Base-by-base conservation (phyloP, 805 yeast genomes). In the Starmerella cellae region DNA sequence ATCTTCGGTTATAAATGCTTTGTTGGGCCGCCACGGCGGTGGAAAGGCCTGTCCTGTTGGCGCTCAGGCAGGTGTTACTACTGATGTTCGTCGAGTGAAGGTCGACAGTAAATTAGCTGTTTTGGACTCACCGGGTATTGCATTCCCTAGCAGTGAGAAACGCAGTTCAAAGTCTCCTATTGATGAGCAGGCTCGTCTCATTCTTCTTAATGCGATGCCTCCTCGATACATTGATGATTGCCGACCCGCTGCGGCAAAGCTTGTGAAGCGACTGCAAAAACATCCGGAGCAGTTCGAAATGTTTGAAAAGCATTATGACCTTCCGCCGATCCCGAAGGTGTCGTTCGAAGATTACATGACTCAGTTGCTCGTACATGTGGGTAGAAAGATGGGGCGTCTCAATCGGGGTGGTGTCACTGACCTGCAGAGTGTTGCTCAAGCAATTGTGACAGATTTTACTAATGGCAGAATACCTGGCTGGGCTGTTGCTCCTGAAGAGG, bases 1-100 rank as follows among this genome's bases (percentile, higher is more conserved):
- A 61, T 85, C 95, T 2, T 83, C 95, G 17, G 80, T 91, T 44
- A 91, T 88, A 58, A 88, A 88, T 62, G 80, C 96, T 2, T 68
- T 88, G 51, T 55, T 64, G 32, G 71, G 82, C 41, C 77, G 91
- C 62, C 93, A 82, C 60, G 51, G 58, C 46, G 51, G 57, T 45
- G 37, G 70, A 43, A 75, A 73, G 54, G 88, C 87, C 11, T 91
- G 97, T 60, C 96, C 98, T 14, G 93, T 82, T 26, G 98, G 98
- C 39, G 93, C 93, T 58, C 91, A 82, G 65, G 96, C 98, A 2
- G 98, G 98, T 60, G 91, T 91, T 37, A 88, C 98, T 24, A 87
- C 95, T 1, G 68, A 88, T 3, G 66, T 91, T 60, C 75, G 96
- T 64, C 93, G 85, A 61, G 85, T 88, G 45, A 91, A 88, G 65